Evolutionary conservation across 139 green algal species (phyloP).

Genomic region (Chlamydomonas eustigma): DNA sequence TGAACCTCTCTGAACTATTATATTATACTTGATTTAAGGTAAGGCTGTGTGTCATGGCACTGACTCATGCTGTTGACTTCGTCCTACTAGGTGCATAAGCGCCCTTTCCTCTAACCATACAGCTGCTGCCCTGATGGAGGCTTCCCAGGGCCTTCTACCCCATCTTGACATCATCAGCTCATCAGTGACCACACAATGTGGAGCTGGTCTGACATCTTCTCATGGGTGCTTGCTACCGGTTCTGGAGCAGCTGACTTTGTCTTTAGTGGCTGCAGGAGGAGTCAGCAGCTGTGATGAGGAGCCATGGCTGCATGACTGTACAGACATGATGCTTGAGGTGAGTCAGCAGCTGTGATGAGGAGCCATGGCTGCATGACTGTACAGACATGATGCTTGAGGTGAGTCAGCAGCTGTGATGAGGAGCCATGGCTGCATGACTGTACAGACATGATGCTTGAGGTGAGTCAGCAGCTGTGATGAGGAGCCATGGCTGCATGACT

Average conservation of each 20-base stretch:
- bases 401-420: not conserved
- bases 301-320: conserved; percentile 43
- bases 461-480: conserved; percentile 11
- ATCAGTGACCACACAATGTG: too few species aligned
- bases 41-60: too few species aligned
- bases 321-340: conserved; percentile 60
- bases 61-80: too few species aligned
- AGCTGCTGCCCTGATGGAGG: conserved; percentile 18
- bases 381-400: conserved; percentile 61
- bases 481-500: conserved; percentile 43
- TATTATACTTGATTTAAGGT: too few species aligned
- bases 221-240: conserved; percentile 26
- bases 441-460: conserved; percentile 59
- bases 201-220: too few species aligned
- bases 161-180: too few species aligned
- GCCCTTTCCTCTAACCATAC: conserved; percentile 25
- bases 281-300: conserved; percentile 22
- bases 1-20: too few species aligned
- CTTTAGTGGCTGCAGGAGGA: conserved; percentile 32
- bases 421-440: conserved; percentile 43
- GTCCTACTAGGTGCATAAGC: conserved; percentile 42
- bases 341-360: conserved; percentile 6
- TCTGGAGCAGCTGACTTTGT: conserved; percentile 42
- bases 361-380: conserved; percentile 44
- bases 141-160: conserved; percentile 17